Conservation (phyloP, 129 eudicot genomes). For the Mikania micrantha region DNA sequence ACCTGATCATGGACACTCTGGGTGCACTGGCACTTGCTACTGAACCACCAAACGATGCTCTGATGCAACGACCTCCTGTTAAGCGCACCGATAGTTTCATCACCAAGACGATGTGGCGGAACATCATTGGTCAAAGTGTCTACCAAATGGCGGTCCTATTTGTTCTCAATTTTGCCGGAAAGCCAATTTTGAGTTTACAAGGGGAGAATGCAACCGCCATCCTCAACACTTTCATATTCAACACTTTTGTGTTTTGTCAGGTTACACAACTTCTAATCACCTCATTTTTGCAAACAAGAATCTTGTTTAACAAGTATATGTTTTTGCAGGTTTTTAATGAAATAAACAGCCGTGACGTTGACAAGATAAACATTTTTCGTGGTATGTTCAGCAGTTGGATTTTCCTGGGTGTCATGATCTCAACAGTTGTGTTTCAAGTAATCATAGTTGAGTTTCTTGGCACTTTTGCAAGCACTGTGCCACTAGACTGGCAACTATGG, state of each 20-base stretch:
- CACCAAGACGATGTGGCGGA: conserved; percentile 78
- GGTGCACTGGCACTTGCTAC: conserved; percentile 94
- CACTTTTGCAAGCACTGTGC: conserved; percentile 84
- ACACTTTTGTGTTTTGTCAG: conserved; percentile 83
- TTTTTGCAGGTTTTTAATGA: conserved; percentile 78
- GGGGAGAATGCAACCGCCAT: conserved; percentile 47
- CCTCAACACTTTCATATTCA: conserved; percentile 71
- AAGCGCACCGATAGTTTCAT: conserved; percentile 55
- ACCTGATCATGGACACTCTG: conserved; percentile 85
- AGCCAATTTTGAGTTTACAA: conserved; percentile 32
- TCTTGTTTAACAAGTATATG: neutral
- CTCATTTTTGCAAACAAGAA: neutral
- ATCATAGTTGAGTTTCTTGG: conserved; percentile 80
- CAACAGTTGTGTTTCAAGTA: conserved; percentile 64
- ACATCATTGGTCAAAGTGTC: conserved; percentile 67
- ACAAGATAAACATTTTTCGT: conserved; percentile 58
- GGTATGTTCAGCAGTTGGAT: conserved; percentile 78
- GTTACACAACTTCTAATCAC: conserved; percentile 15
- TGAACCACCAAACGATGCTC: conserved; percentile 70
- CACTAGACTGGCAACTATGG: conserved; percentile 77
- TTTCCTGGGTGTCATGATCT: conserved; percentile 49
- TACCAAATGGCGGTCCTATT: conserved; percentile 61
- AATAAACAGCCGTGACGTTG: conserved; percentile 82
- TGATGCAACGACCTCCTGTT: conserved; percentile 75
- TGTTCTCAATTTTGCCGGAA: conserved; percentile 56